These are phyloP conservation scores for Eucalyptus coolabah DNA, from an alignment of 345 rosid species.

Conservation along the genomic window DNA sequence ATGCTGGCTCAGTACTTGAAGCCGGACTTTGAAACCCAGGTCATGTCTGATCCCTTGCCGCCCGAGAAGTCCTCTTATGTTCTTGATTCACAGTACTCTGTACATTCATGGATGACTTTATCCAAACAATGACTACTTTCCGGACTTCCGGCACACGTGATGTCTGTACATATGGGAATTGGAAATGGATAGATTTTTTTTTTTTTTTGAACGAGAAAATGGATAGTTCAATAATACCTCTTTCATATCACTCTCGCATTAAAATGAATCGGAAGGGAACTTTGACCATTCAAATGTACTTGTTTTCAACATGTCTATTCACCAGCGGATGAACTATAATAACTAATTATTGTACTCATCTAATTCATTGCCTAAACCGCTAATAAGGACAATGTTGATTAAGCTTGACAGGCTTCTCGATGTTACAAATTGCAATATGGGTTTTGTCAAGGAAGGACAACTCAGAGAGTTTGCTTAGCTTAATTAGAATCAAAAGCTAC, in stretches of 20 bases:
- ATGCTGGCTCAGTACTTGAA: slow-evolving; percentile 40
- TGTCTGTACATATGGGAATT: background rate
- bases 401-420: background rate
- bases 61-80: slow-evolving; percentile 36
- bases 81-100: background rate
- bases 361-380: background rate
- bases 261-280: background rate
- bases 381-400: background rate
- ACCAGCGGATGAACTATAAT: background rate
- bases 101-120: background rate
- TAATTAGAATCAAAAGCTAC: no score
- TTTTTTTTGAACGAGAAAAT: background rate
- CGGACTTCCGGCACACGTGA: background rate
- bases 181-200: background rate
- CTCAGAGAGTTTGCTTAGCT: no score
- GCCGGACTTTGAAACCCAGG: slow-evolving; percentile 68
- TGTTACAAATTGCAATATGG: background rate
- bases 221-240: background rate
- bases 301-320: background rate
- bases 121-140: background rate
- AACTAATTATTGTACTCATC: background rate
- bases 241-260: background rate
- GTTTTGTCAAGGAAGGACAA: background rate
- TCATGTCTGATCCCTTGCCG: slow-evolving; percentile 59
- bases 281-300: background rate